Base-by-base conservation (phyloP, 1,284 basidiomycete genomes). In the Cutaneotrichosporon sp. region DNA sequence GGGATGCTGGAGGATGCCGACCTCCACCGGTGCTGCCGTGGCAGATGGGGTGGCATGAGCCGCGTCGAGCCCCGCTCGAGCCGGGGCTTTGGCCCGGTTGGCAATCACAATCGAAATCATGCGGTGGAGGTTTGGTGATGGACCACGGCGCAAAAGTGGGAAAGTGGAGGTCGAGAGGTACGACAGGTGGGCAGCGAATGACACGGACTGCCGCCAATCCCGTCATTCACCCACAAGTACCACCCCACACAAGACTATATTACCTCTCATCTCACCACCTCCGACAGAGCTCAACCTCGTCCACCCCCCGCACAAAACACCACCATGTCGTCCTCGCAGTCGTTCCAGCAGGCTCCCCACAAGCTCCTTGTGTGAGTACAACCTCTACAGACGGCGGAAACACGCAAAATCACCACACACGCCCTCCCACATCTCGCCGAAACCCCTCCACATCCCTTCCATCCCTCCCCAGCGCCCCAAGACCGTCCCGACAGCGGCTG, bases 311-410 rank as follows among this genome's bases (percentile, higher is more conserved):
- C 43, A 10, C 43, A n/a, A n/a, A 24, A 20, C 18, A 4, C 20
- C 60, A 67, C 31, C 58, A 74, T 70, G 68, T 65, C 70, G 22
- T n/a, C 63, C 27, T 16, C 38, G 18, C 38, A 42, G 18, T 18
- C 16, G 38, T 72, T 73, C 67, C 47, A 69, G 38, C 74, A 80
- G 69, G 73, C 72, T 14, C 68, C 72, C 31, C 79, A 80, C 72
- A 79, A 78, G 74, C 75, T 80, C 58, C 69, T 80, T 13, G 75
- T 79, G 74, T 59, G 47, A 24, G 58, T 59, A 3, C 13, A 5
- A 6, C 13, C 27, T 4, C 29, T 4, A 14, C 9, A 25, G 9
- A 45, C 29, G 6, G 20, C 4, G 8, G 10, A 31, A 13, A 20
- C n/a, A n/a, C n/a, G n/a, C n/a, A n/a, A n/a, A n/a, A n/a, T n/a